Conservation (phyloP, 1,139 yeast genomes). For the Yarrowia galli region DNA sequence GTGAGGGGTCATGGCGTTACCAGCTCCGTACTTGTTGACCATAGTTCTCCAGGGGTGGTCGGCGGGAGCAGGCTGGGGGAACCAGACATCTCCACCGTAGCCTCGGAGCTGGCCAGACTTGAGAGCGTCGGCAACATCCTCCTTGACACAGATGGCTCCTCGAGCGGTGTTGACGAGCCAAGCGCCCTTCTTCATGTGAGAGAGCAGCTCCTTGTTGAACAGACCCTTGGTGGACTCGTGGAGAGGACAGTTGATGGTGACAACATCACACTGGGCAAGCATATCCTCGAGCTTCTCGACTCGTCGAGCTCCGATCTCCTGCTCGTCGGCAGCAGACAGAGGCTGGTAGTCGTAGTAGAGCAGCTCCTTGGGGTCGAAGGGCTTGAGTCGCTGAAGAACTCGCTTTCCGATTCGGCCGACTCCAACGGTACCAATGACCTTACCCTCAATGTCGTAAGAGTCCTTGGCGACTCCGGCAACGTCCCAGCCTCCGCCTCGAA, state of each 20-base stretch:
- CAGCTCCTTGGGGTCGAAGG: constrained; percentile 70
- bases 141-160: constrained; percentile 76
- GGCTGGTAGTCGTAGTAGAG: constrained; percentile 67
- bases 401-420: constrained; percentile 86
- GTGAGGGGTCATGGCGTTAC: constrained; percentile 89
- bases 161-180: constrained; percentile 82
- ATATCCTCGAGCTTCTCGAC: constrained; percentile 62
- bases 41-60: constrained; percentile 80
- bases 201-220: constrained; percentile 59
- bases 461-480: constrained; percentile 59
- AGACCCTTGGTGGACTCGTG: constrained; percentile 64
- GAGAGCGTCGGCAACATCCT: constrained; percentile 71
- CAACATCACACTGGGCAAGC: constrained; percentile 62
- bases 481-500: constrained; percentile 57
- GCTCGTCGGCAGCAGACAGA: constrained; percentile 57
- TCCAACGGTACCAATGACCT: constrained; percentile 74
- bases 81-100: constrained; percentile 89
- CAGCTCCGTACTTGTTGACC: constrained; percentile 70
- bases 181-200: constrained; percentile 59
- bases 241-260: constrained; percentile 72
- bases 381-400: constrained; percentile 67
- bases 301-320: constrained; percentile 61
- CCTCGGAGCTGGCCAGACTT: constrained; percentile 69
- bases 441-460: constrained; percentile 64
- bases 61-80: constrained; percentile 78